A percentile compares a stretch with the other conserved stretches of the same genome.
These are phyloP conservation scores for Rhizoctonia solani DNA, from an alignment of 1,284 basidiomycete species.

Conservation along the genomic window DNA sequence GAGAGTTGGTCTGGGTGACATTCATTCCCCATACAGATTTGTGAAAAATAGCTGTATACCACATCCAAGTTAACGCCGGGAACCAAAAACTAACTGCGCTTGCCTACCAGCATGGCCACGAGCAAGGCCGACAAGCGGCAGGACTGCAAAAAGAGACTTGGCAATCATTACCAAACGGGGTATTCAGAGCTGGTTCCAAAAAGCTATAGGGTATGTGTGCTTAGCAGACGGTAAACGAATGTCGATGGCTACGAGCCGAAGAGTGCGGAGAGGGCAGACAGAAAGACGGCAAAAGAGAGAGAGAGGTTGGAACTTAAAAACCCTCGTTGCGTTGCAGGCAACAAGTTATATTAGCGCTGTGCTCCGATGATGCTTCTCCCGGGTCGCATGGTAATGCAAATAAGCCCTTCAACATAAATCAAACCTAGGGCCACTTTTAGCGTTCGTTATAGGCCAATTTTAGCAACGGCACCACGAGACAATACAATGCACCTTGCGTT, in stretches of 20 bases:
- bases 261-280: not conserved
- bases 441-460: not conserved
- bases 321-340: not conserved
- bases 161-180: not conserved
- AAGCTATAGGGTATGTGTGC: not conserved
- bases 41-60: conserved; percentile 45
- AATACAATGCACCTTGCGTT: too few species aligned
- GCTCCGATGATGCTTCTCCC: not conserved
- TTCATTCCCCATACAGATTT: conserved; percentile 58
- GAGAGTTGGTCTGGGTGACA: conserved; percentile 48
- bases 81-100: not conserved
- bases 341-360: not conserved
- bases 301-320: not conserved
- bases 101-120: not conserved
- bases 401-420: not conserved
- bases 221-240: conserved; percentile 8
- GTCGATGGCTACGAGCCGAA: not conserved
- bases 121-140: conserved; percentile 15
- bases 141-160: conserved; percentile 3
- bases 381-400: not conserved
- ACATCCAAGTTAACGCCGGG: too few species aligned
- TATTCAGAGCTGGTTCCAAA: not conserved
- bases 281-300: not conserved
- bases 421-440: not conserved
- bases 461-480: not conserved